Base-by-base conservation (phyloP, 2,329 filamentous ascomycete genomes). In the Fusarium annulatum region DNA sequence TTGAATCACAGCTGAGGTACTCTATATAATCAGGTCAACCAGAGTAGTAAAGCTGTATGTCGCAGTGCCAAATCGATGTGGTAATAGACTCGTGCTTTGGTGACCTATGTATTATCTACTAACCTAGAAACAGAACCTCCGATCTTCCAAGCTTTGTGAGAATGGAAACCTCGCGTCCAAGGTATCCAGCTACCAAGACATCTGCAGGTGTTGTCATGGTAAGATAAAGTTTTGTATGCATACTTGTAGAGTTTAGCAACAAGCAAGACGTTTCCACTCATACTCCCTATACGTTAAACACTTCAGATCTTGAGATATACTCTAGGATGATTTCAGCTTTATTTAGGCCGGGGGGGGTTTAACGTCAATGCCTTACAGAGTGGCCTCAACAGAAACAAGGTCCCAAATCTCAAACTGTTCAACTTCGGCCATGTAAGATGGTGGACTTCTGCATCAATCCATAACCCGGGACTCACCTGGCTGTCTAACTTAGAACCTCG, bases 401-500 rank as follows among this genome's bases (percentile, higher is more conserved):
- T n/a, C 18, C 28, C 10, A 18, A 19, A 23, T 33, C 8, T 23
- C 11, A 23, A 5, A 11, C 8, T 51, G 4, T 23, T 34, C 30
- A 23, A 4, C n/a, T 34, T 33, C 15, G 5, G 11, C 12, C 21
- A 16, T 12, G 16, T 5, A 51, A 14, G 21, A 18, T 14, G 7
- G 10, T 14, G 0, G 48, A 33, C 21, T 34, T 19, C 28, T 34
- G 21, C 21, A 7, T 14, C 5, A 34, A 23, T 51, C 16, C 7
- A 19, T 7, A 23, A 15, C 26, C 6, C 12, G 26, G 14, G 21
- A 51, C 16, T 34, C 15, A 19, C 9, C n/a, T 19, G 8, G 11
- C 11, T 34, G 6, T 23, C 11, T 23, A 2, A 16, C n/a, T 18
- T 23, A 1, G 2, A 16, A 11, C 16, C 9, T 12, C 16, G 2